Evolutionary conservation across 164 flowering plant genomes (phyloP).

Genomic region (Brasenia schreberi): DNA sequence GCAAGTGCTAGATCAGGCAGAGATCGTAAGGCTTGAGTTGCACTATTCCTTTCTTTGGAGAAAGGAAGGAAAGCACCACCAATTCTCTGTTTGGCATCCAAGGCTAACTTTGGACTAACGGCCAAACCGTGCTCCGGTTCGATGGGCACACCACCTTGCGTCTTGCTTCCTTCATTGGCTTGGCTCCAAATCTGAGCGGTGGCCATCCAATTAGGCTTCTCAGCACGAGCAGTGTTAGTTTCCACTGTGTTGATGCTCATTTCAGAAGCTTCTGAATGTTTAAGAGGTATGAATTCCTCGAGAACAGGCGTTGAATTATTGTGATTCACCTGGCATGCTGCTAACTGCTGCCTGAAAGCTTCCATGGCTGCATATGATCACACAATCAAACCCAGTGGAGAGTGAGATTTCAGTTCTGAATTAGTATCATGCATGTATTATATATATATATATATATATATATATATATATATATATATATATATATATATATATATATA

Average conservation of each 20-base stretch:
- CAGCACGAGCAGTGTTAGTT: background rate
- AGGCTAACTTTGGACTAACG: constrained; percentile 31
- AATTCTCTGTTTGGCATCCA: constrained; percentile 54
- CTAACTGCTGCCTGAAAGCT: constrained; percentile 71
- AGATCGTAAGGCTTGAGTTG: constrained; percentile 12
- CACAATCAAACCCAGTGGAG: too few relatives aligned
- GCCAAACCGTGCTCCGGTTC: constrained; percentile 30
- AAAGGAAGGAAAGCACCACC: constrained; percentile 90
- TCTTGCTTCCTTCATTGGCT: constrained; percentile 28
- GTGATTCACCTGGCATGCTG: constrained; percentile 22
- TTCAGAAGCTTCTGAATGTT: constrained; percentile 30
- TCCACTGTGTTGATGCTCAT: constrained; percentile 29
- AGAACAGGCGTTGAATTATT: constrained; percentile 48
- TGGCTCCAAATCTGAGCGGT: constrained; percentile 88
- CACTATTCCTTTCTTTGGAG: constrained; percentile 42
- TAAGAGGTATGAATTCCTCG: constrained; percentile 93
- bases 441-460: too few relatives aligned
- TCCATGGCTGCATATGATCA: constrained; percentile 54
- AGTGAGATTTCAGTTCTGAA: too few relatives aligned
- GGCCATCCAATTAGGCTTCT: constrained; percentile 84
- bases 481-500: too few relatives aligned
- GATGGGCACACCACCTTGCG: constrained; percentile 14
- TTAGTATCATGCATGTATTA: too few relatives aligned
- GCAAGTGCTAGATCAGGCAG: constrained; percentile 69
- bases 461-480: too few relatives aligned